Conservation (phyloP, 2,329 filamentous ascomycete genomes). For the Tolypocladium guangdongense region DNA sequence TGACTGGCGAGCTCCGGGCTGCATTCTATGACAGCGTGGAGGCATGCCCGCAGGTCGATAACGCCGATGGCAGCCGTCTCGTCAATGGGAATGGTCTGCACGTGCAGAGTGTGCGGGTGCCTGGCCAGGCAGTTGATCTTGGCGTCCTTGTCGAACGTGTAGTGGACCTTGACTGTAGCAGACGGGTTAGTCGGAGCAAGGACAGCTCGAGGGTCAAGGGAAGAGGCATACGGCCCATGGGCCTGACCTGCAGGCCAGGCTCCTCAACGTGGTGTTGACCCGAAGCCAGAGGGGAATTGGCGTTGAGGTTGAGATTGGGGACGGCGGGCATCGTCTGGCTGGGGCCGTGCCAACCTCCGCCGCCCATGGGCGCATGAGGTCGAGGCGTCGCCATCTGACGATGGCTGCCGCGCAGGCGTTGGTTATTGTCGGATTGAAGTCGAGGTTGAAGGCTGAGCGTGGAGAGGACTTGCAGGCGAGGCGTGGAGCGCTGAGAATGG, state of each 20-base stretch:
- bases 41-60: conserved; percentile 75
- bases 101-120: conserved; percentile 65
- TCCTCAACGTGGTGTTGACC: conserved; percentile 20
- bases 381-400: conserved; percentile 27
- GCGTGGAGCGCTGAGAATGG: conserved; percentile 7
- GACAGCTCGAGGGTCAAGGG: conserved; percentile 1
- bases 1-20: conserved; percentile 72
- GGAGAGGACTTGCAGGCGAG: conserved; percentile 3
- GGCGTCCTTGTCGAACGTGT: conserved; percentile 85
- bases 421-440: neutral
- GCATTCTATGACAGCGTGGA: conserved; percentile 64
- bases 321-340: conserved; percentile 16
- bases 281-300: conserved; percentile 1
- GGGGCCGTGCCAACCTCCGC: conserved; percentile 19
- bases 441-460: conserved; percentile 2
- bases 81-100: conserved; percentile 73
- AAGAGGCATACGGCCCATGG: conserved; percentile 55
- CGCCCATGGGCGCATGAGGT: conserved; percentile 16
- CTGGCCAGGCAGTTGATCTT: conserved; percentile 85
- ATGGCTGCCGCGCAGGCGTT: neutral
- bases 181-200: conserved; percentile 8
- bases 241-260: conserved; percentile 44
- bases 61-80: conserved; percentile 74
- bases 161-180: conserved; percentile 78
- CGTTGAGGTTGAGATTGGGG: conserved; percentile 7